Evolutionary conservation across 116 monocot genomes (phyloP), one percentile per base, ranked within the genome.

Genomic region (Papilionanthe hybrid): DNA sequence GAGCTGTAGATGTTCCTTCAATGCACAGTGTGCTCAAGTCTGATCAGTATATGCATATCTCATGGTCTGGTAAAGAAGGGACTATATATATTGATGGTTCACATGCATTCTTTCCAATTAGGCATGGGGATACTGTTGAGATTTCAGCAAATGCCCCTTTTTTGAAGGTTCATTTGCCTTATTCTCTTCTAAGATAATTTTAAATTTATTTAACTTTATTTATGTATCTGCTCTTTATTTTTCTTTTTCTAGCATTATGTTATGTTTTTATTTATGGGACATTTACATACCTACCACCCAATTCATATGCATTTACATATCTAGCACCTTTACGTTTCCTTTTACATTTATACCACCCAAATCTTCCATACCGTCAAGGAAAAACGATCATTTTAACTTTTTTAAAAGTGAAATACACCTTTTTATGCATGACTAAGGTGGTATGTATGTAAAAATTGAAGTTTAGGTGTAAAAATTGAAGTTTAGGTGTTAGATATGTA

Each of bases 1-100:
- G 71, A 67, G 65, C 65, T 37, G 17, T 19, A 5, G 85, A 92
- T 43, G 43, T 78, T 12, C 81, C 79, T 45, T 30, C 78, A 43
- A 88, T 99, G 93, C 99, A 93, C 85, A 90, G 93, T 1, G 81
- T 88, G 12, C 27, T 99, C 19, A 86, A 90, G 80, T 69, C 82
- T 1, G 75, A 78, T 32, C 79, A 99, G 45, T 78, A 53, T 9
- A 86, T 99, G 78, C 72, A 79, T 67, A 57, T 86, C 29, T 65
- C 81, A 12, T 99, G 99, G 95, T 89, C 89, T 63, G 78, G 86
- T 75, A 85, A 86, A 79, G 95, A 95, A 81, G 99, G 99, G 8
- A 73, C 77, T 4, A 81, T 99, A 20, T 99, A 93, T 78, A 42
- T 95, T 27, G 98, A 99, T 78, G 98, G 98, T 75, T 94, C 93